Base-by-base conservation (phyloP, 208 protist species). In the Acanthamoeba triangularis region DNA sequence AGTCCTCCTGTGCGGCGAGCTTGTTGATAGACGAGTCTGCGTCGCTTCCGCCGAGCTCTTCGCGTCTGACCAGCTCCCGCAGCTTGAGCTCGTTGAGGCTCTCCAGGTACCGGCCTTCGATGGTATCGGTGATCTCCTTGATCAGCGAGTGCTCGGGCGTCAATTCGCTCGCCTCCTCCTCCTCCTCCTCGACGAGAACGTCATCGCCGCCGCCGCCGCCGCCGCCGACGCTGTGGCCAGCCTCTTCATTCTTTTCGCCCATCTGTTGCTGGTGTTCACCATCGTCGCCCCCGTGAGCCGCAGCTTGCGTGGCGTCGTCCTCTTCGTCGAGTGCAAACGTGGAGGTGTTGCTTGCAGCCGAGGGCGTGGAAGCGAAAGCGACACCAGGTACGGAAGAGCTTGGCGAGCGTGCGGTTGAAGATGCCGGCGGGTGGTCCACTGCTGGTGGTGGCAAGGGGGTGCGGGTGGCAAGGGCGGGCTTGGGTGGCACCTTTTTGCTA, bases 51-150 rank as follows among this genome's bases (percentile, higher is more conserved):
- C 28, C 35, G 10, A 28, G 37, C 74, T 82, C 74, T 47, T 72
- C 67, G 35, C 35, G 74, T 35, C 37, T 82, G 18, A 20, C 74
- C 37, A 82, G 20, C 37, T 82, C 37, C 23, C 74, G 5, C 30
- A 25, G 33, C 74, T 82, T 82, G 74, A 82, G 74, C 37, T 82
- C 74, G 41, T 82, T 82, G 37, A 82, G 74, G 74, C 74, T 82
- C 74, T 41, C 74, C 6, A 82, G 74, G 30, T 82, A 82, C 1
- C 74, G n/a, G 41, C 74, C 74, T n/a, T 82, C 74, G 74, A 82
- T 82, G 37, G 74, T 82, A 11, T 82, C 74, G 37, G 74, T 82
- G 41, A 82, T 82, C 37, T 82, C 74, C 37, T 82, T 82, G 16
- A 82, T 82, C 35, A 82, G 41, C 13, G 74, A 82, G 35, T 52